A percentile compares a stretch with the other conserved stretches of the same genome.
These are phyloP conservation scores for Rhizopus delemar DNA, from an alignment of 371 early-diverging fungal genomes.

Conservation along the genomic window DNA sequence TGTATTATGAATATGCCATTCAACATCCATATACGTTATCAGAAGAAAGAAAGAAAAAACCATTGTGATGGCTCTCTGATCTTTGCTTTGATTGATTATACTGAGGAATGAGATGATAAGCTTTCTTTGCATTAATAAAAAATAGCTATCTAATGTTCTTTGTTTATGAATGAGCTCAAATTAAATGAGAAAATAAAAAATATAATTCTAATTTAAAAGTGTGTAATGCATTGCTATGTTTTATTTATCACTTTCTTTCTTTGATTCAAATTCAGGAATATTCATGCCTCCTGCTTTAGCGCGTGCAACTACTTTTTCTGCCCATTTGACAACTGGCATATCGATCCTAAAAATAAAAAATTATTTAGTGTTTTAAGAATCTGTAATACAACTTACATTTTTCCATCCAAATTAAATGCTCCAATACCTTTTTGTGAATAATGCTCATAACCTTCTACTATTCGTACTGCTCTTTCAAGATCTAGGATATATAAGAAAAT, in stretches of 20 bases:
- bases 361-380: slow-evolving; percentile 49
- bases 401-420: slow-evolving; percentile 86
- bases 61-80: no score
- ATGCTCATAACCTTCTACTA: slow-evolving; percentile 68
- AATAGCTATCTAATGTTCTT: no score
- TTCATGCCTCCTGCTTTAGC: slow-evolving; percentile 58
- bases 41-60: no score
- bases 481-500: slow-evolving; percentile 32
- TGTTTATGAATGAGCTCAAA: no score
- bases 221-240: background rate
- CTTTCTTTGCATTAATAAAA: no score
- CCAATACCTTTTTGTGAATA: slow-evolving; percentile 75
- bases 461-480: slow-evolving; percentile 61
- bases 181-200: no score
- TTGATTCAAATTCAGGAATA: slow-evolving; percentile 37
- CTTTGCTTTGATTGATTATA: no score
- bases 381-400: slow-evolving; percentile 40
- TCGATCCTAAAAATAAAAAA: slow-evolving; percentile 55
- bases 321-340: slow-evolving; percentile 74
- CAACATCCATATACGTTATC: no score
- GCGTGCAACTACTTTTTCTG: slow-evolving; percentile 59
- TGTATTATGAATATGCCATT: no score
- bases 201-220: background rate
- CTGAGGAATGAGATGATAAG: no score
- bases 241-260: slow-evolving; percentile 10